Conservation (phyloP, 257 asterid genomes). For the Solanum chaucha region DNA sequence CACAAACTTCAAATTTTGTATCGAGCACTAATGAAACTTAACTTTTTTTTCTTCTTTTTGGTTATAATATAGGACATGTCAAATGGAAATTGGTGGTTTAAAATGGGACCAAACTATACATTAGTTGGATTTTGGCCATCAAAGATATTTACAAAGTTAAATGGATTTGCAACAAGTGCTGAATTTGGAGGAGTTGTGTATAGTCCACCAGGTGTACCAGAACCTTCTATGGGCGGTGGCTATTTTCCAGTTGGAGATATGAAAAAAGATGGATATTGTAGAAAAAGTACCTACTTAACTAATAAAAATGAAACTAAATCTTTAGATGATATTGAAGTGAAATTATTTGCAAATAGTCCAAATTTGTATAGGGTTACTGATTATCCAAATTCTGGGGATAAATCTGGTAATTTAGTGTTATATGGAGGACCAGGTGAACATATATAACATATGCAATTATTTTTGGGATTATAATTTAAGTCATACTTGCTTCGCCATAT, state of each 20-base stretch:
- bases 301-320: neutral
- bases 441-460: no score
- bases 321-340: neutral
- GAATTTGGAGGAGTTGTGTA: neutral
- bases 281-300: neutral
- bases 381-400: neutral
- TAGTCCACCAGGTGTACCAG: neutral
- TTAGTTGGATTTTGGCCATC: neutral
- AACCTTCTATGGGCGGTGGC: neutral
- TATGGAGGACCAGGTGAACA: neutral
- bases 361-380: neutral
- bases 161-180: neutral
- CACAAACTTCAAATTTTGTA: no score
- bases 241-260: neutral
- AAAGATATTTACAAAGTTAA: neutral
- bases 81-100: neutral
- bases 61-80: neutral
- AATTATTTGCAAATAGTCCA: neutral
- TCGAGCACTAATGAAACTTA: no score
- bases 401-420: neutral
- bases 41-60: no score
- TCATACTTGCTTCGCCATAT: no score
- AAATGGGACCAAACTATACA: neutral
- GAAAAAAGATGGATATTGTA: neutral
- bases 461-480: no score